Base-by-base conservation (phyloP, 371 early-diverging fungal species). In the Blakeslea trispora region DNA sequence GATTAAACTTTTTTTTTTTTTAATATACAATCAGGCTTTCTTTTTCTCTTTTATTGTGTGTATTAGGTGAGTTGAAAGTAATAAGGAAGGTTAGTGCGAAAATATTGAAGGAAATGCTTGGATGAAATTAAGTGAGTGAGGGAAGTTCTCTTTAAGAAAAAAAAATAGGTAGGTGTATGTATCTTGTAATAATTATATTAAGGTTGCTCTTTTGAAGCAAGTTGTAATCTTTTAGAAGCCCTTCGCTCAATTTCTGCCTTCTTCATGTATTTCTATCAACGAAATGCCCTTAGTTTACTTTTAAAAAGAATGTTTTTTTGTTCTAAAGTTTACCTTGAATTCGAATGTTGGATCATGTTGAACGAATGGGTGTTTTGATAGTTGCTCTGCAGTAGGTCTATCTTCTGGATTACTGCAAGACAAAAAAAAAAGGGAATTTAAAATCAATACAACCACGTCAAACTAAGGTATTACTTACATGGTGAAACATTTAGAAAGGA, bases 401-500 rank as follows among this genome's bases (percentile, higher is more conserved):
- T 64, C 59, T 17, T 75, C 80, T 1, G 92, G 87, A 60, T 90
- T 82, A 22, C 82, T 74, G 18, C 34, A 35, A n/a, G 24, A 59
- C 46, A 32, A 46, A 21, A 41, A 19, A n/a, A n/a, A n/a, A n/a
- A n/a, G n/a, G n/a, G n/a, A n/a, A n/a, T n/a, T n/a, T n/a, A 45
- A 19, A 55, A 35, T 53, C 22, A 53, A 31, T 21, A 46, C 23
- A 6, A 9, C 14, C 24, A n/a, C n/a, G n/a, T n/a, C n/a, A n/a
- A n/a, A n/a, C n/a, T n/a, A n/a, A n/a, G 28, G 28, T 5, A 37
- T 17, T 14, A 64, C 79, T 78, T 72, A 85, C 76, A 87, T 81
- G 58, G 81, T 82, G 57, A 94, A 91, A 22, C 92, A 90, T 69
- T 80, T 73, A 47, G 76, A 79, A 51, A 97, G 66, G 64, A 97